Evolutionary conservation across 257 asterid species (phyloP).

Genomic region (Nicotiana sylvestris): DNA sequence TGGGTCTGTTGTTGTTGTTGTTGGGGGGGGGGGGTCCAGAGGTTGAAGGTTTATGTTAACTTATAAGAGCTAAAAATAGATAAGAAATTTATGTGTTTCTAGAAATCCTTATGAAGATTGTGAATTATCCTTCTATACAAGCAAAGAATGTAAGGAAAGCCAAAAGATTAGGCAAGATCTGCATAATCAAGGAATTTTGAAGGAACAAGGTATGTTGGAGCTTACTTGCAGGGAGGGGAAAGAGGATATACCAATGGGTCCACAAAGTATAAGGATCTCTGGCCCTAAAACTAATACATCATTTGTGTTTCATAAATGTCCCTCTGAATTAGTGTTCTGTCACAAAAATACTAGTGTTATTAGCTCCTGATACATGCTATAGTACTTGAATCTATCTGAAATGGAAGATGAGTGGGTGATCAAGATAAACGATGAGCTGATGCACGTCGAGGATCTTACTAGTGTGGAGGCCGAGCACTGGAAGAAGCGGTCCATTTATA

Average conservation of each 20-base stretch:
- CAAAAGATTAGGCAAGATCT: neutral
- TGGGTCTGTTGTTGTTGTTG: too few relatives aligned
- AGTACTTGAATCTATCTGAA: neutral
- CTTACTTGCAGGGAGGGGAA: slow-evolving; percentile 6
- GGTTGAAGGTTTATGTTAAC: too few relatives aligned
- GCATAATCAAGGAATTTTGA: neutral
- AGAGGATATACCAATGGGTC: neutral
- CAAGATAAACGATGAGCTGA: slow-evolving; percentile 22
- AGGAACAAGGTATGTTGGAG: neutral
- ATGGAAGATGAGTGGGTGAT: slow-evolving; percentile 27
- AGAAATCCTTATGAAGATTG: neutral
- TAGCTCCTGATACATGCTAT: neutral
- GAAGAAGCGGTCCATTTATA: slow-evolving; percentile 42
- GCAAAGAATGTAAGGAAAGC: neutral
- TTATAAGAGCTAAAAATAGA: neutral
- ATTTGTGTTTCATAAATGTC: neutral
- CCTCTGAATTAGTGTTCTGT: neutral
- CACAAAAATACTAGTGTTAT: neutral
- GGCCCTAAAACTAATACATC: neutral
- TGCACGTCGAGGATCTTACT: neutral
- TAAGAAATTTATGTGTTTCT: neutral
- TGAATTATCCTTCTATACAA: slow-evolving; percentile 5
- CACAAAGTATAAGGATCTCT: neutral
- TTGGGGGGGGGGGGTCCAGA: too few relatives aligned
- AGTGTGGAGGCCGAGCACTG: slow-evolving; percentile 27